Evolutionary conservation across 2,329 filamentous ascomycete species (phyloP).

Genomic region (Calonectria fujianensis): DNA sequence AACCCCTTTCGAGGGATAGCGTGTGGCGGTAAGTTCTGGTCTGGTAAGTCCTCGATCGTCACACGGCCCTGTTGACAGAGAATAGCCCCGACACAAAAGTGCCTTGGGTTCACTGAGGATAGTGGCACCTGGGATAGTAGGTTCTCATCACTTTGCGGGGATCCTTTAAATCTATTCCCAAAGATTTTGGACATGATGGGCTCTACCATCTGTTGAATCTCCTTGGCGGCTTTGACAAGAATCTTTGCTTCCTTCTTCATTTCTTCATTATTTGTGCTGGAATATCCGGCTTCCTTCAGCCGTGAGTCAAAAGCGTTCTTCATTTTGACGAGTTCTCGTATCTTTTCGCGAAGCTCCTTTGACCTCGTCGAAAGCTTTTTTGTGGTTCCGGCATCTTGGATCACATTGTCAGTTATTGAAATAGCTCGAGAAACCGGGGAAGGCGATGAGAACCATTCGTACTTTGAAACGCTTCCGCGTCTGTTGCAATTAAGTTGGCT

Average conservation of each 20-base stretch:
- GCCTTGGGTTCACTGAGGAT: background rate
- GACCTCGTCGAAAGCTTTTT: background rate
- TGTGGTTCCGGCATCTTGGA: background rate
- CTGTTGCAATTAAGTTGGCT: background rate
- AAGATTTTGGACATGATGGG: background rate
- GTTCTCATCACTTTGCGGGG: background rate
- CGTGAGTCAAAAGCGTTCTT: background rate
- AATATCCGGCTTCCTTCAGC: background rate
- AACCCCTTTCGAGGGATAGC: background rate
- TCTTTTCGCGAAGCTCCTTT: background rate
- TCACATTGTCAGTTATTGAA: background rate
- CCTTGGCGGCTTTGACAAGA: background rate
- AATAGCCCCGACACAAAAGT: conserved; percentile 1
- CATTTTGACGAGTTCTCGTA: background rate
- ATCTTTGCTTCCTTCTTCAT: background rate
- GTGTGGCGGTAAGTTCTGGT: background rate
- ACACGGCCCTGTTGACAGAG: background rate
- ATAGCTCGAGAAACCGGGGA: background rate
- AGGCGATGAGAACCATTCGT: background rate
- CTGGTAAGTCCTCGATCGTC: background rate
- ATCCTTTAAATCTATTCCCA: background rate
- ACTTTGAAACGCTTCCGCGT: background rate
- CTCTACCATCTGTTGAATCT: background rate
- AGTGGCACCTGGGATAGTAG: background rate
- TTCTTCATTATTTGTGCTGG: background rate